These are phyloP conservation scores for Kingdonia uniflora DNA, from an alignment of 164 flowering plant genomes.

Conservation along the genomic window DNA sequence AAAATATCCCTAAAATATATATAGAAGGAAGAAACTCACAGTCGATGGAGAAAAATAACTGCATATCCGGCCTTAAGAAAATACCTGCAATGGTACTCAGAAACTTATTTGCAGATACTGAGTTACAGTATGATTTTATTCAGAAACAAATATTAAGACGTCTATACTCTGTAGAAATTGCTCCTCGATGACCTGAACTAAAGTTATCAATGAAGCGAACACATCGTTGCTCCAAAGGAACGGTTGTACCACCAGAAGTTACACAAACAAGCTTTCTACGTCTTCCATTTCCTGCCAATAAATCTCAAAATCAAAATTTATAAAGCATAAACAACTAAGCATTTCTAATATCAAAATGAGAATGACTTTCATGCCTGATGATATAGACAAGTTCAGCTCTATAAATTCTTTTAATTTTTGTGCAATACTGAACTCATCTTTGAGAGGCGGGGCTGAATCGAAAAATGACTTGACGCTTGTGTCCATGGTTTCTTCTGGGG, in stretches of 20 bases:
- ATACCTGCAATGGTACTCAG: constrained; percentile 36
- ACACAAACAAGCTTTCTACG: constrained; percentile 59
- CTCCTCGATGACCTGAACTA: constrained; percentile 95
- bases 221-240: constrained; percentile 84
- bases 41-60: constrained; percentile 68
- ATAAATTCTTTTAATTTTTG: constrained; percentile 42
- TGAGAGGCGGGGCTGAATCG: constrained; percentile 72
- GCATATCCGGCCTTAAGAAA: constrained; percentile 91
- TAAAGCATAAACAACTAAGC: background rate
- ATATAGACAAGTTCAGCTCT: constrained; percentile 21
- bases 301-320: background rate
- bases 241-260: constrained; percentile 95
- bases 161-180: constrained; percentile 85
- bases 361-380: constrained; percentile 28
- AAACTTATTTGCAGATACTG: background rate
- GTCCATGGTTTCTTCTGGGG: constrained; percentile 16
- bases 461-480: constrained; percentile 46
- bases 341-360: background rate
- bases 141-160: background rate
- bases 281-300: constrained; percentile 28
- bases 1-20: too few species aligned
- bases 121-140: background rate
- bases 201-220: constrained; percentile 91
- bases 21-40: constrained; percentile 27
- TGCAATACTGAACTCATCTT: constrained; percentile 23